Evolutionary conservation across 495 filamentous ascomycete genomes (phyloP).

Genomic region (Bryoglossum gracile): DNA sequence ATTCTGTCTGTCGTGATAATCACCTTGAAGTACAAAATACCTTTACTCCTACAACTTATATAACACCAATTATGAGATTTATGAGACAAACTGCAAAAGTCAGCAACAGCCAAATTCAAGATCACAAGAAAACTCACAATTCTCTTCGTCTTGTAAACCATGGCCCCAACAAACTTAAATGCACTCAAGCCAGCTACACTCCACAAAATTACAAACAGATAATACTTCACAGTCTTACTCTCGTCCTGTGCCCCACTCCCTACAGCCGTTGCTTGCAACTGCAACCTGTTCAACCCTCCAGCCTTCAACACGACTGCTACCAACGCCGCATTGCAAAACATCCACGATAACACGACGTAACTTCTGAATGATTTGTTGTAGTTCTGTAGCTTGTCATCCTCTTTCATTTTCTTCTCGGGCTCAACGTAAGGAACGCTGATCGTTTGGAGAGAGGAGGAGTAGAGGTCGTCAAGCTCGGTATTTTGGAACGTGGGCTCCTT

Average conservation of each 20-base stretch:
- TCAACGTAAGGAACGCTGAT: slow-evolving; percentile 47
- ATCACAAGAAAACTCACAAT: slow-evolving; percentile 11
- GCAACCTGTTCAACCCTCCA: slow-evolving; percentile 69
- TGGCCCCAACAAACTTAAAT: slow-evolving; percentile 83
- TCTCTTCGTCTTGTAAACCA: slow-evolving; percentile 54
- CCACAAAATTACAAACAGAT: slow-evolving; percentile 89
- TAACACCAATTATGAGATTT: too few species aligned
- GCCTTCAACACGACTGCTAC: slow-evolving; percentile 73
- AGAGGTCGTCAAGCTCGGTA: slow-evolving; percentile 73
- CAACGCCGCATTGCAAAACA: slow-evolving; percentile 21
- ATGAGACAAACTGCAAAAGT: too few species aligned
- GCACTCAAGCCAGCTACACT: slow-evolving; percentile 76
- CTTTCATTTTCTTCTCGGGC: slow-evolving; percentile 55
- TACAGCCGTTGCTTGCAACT: slow-evolving; percentile 27
- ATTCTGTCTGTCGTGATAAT: too few species aligned
- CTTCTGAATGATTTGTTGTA: slow-evolving; percentile 15
- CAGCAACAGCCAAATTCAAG: background rate
- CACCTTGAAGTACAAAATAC: too few species aligned
- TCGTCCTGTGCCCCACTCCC: background rate
- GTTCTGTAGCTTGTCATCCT: slow-evolving; percentile 31
- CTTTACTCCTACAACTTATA: too few species aligned
- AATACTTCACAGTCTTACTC: slow-evolving; percentile 55
- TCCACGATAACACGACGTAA: slow-evolving; percentile 18
- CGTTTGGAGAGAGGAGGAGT: slow-evolving; percentile 71
- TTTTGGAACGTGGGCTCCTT: slow-evolving; percentile 73